Base-by-base conservation (phyloP, 768 basidiomycete genomes). In the Leccinum barrowsii region DNA sequence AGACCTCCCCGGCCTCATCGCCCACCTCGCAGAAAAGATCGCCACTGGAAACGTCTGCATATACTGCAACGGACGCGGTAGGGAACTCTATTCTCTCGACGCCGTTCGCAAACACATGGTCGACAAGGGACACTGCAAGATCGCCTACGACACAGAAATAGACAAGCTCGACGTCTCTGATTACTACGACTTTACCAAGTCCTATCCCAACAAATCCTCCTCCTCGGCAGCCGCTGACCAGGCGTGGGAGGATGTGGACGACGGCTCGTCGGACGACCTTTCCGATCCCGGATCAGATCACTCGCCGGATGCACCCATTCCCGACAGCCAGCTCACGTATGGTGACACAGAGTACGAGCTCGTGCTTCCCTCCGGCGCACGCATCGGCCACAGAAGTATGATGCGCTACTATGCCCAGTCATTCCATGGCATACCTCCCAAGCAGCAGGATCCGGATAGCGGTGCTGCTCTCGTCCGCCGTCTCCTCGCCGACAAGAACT, bases 61-160 rank as follows among this genome's bases (percentile, higher is more conserved):
- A 26, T 93, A 80, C 74, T 99, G 97, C 75, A 90, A 89, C 66
- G 88, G 86, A 34, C 85, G 81, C 60, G 84, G 92, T 46, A 77
- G 85, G 59, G 94, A 93, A 66, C 94, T 94, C 73, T 83, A 86
- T 57, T 87, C 85, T 15, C 68, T 95, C 54, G 89, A 93, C 4
- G 96, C 95, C 0, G 94, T 92, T 5, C 80, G 94, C 64, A 92
- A 91, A 67, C 97, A 99, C 71, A 99, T 99, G 97, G 60, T 84
- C 42, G 95, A 95, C 78, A 98, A 98, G 76, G 82, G 84, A 58
- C 97, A 99, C 68, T 98, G 95, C 81, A 98, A 97, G 75, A 85
- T 99, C 62, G 89, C 92, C 0, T 98, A 96, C 73, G 92, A 94
- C 58, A 75, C 82, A 1, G 86, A 91, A 65, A 69, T 76, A 40